Percentiles rank a stretch among this genome's conserved stretches.
Evolutionary conservation across 306 rosid species (phyloP).

Genomic region (Phaseolus lunatus): DNA sequence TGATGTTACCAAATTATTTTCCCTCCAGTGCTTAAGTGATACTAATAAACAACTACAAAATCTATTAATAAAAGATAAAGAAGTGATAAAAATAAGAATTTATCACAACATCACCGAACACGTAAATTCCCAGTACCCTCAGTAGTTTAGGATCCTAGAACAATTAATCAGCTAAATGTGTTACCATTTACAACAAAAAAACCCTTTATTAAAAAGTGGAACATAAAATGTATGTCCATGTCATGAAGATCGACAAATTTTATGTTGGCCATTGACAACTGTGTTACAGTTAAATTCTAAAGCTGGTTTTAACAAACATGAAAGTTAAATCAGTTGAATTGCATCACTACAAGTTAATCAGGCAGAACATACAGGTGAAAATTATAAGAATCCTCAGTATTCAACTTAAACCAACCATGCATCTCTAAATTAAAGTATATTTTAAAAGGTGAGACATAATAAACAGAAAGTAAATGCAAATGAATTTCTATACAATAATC

Average conservation of each 20-base stretch:
- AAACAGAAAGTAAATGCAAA: conserved; percentile 25
- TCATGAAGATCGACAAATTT: conserved; percentile 12
- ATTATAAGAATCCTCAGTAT: conserved; percentile 13
- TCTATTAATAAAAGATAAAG: background rate
- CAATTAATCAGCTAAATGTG: background rate
- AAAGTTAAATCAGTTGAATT: background rate
- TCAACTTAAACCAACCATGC: conserved; percentile 13
- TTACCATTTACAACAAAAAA: conserved; percentile 1
- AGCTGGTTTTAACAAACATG: background rate
- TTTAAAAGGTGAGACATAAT: conserved; percentile 7
- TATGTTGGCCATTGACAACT: background rate
- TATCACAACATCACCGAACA: conserved; percentile 15
- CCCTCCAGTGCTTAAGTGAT: background rate
- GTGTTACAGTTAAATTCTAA: background rate
- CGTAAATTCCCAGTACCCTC: background rate
- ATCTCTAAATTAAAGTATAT: background rate
- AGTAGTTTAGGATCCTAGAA: conserved; percentile 13
- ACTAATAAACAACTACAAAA: background rate
- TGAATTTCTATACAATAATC: background rate
- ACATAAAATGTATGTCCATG: background rate
- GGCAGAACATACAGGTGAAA: background rate
- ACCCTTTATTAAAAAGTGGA: background rate
- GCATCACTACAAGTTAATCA: background rate
- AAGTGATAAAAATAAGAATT: conserved; percentile 4
- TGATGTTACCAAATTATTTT: conserved; percentile 19